A percentile compares a stretch with the other conserved stretches of the same genome.
Conservation (phyloP, 148 eudicot species). For the Cornus suecica region DNA sequence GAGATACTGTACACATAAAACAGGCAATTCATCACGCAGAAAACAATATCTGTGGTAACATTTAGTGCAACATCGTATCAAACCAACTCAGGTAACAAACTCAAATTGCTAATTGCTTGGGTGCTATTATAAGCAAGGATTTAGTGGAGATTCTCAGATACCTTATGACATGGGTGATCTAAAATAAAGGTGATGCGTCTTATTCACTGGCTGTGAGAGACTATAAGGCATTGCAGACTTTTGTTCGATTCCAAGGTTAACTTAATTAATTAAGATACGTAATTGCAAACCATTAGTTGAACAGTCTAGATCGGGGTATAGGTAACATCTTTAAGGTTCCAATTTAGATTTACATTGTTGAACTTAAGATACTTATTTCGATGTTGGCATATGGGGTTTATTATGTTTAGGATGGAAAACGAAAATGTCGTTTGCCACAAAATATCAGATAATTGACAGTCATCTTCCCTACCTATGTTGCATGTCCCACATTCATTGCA, state of each 20-base stretch:
- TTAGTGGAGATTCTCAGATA: not conserved
- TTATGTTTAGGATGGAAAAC: not conserved
- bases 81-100: not conserved
- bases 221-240: not conserved
- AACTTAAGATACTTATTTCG: not conserved
- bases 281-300: not conserved
- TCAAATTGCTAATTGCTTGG: not conserved
- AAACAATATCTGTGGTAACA: too few relatives aligned
- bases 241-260: not conserved
- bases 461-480: not conserved
- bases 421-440: not conserved
- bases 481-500: not conserved
- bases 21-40: too few relatives aligned
- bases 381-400: not conserved
- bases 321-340: not conserved
- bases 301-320: not conserved
- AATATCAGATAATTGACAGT: not conserved
- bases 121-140: not conserved
- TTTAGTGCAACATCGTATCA: not conserved
- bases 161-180: not conserved
- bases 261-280: not conserved
- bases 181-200: not conserved
- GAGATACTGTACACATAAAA: too few relatives aligned
- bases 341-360: not conserved
- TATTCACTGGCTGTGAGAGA: not conserved